Evolutionary conservation across 345 rosid species (phyloP), one percentile per base, ranked within the genome.

Genomic region (Isatis tinctoria): DNA sequence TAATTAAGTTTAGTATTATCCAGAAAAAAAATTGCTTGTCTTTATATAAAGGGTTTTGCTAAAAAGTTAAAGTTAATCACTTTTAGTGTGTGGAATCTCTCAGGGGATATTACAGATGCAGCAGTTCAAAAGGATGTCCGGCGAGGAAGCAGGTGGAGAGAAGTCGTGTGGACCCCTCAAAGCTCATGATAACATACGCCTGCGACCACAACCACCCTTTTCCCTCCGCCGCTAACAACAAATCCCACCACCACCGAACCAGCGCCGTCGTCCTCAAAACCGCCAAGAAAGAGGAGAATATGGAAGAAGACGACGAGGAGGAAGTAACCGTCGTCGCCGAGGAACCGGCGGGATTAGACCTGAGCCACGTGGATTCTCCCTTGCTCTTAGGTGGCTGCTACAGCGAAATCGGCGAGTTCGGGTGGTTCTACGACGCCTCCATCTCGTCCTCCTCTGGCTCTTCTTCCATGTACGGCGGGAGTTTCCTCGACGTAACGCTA

Each of bases 21-120:
- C 48, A 41, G 2, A 33, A 30, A 30, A 6, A 33, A 30, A 30
- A 6, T 32, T 32, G 6, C 7, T n/a, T n/a, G 35, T 6, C 6
- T 32, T 32, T 32, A 1, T 6, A 0, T 32, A 6, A 32, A 6
- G 30, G 4, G 3, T 32, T 32, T 32, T 32, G 35, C 35, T 32
- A 6, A 32, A 32, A 61, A 35, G 60, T 22, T 40, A 44, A 70
- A 70, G 58, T 12, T 27, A 12, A 65, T 32, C 12, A 36, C 47
- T 64, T 32, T 48, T 39, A 10, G 41, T 5, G 20, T 30, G 22
- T 27, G 18, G 47, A 6, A 48, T 60, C 3, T 17, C 22, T 24
- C 85, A 89, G 96, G 81, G 96, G 96, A 36, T 89, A 89, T 47
- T 89, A 89, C 79, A 80, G 96, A 66, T 89, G 96, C 44, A 89